Percentiles rank a stretch among this genome's conserved stretches.
These are phyloP conservation scores for Globisporangium sylvaticum DNA, from an alignment of 352 stramenopile species.

Conservation along the genomic window DNA sequence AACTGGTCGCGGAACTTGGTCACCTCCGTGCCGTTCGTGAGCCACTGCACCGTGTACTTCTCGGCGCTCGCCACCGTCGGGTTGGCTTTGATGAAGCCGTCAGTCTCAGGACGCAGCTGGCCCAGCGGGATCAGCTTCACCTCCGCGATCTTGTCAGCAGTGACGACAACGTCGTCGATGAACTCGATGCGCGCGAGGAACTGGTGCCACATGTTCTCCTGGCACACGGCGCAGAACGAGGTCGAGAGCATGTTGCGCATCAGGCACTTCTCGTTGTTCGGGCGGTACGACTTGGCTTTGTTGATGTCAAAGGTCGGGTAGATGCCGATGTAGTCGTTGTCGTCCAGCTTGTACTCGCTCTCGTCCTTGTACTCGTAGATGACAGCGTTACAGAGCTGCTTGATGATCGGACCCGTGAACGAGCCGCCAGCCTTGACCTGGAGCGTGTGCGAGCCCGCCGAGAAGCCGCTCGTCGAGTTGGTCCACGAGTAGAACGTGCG, in stretches of 20 bases:
- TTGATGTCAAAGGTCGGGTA: constrained; percentile 32
- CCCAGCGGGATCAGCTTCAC: constrained; percentile 30
- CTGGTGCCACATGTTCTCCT: constrained; percentile 36
- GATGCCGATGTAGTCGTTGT: constrained; percentile 23
- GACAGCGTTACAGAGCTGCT: constrained; percentile 33
- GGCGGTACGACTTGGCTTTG: constrained; percentile 29
- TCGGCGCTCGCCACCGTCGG: not conserved
- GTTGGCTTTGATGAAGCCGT: constrained; percentile 4
- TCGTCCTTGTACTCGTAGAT: constrained; percentile 32
- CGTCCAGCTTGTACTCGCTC: constrained; percentile 19
- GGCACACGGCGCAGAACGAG: constrained; percentile 32
- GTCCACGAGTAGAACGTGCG: constrained; percentile 27
- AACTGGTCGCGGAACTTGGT: not conserved
- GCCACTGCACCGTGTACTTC: not conserved
- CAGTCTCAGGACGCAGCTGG: constrained; percentile 21
- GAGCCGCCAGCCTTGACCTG: constrained; percentile 22
- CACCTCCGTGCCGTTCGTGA: not conserved
- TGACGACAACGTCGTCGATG: too few relatives aligned
- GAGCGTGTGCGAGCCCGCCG: constrained; percentile 21
- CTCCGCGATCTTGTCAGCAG: constrained; percentile 8
- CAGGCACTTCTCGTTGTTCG: constrained; percentile 31
- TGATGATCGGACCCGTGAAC: constrained; percentile 25
- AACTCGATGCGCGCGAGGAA: constrained; percentile 30
- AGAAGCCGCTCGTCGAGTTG: constrained; percentile 19
- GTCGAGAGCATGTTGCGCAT: constrained; percentile 40